phyloP scores from a whole-genome alignment of 345 rosid genomes.

The Cardamine resedifolia region DNA sequence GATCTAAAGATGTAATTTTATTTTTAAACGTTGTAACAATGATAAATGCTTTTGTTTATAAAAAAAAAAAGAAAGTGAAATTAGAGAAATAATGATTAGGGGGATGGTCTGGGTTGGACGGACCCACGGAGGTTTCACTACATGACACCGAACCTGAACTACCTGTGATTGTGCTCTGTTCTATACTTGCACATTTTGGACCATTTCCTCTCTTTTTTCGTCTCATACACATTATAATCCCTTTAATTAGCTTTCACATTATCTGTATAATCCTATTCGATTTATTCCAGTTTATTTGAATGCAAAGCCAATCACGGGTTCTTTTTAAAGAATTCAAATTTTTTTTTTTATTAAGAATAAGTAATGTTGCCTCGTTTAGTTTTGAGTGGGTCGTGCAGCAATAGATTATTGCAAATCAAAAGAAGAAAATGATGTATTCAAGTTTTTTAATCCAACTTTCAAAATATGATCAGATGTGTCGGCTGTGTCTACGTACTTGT shows the following conservation, averaged over 20 bases:
- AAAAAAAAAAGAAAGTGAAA: not conserved
- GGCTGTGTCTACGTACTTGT: conserved; percentile 23
- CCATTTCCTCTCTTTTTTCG: conserved; percentile 16
- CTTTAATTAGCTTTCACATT: not conserved
- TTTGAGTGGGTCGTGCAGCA: not conserved
- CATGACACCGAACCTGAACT: conserved; percentile 37
- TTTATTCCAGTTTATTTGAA: not conserved
- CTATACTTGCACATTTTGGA: conserved; percentile 31
- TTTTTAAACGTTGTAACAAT: not conserved
- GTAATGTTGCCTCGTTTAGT: not conserved
- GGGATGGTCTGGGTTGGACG: conserved; percentile 21
- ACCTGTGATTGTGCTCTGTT: conserved; percentile 41
- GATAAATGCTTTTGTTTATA: not conserved
- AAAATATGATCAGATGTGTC: conserved; percentile 4
- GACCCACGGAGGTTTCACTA: conserved; percentile 22
- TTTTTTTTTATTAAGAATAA: not conserved
- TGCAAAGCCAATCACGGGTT: conserved; percentile 18
- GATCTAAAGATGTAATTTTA: not conserved
- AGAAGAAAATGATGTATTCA: not conserved
- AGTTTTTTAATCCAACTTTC: not conserved
- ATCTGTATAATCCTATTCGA: not conserved
- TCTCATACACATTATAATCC: conserved; percentile 4
- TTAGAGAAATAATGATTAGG: conserved; percentile 29
- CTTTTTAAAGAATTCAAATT: not conserved
- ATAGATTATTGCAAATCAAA: not conserved